Evolutionary conservation across 179 eudicot species (phyloP).

Genomic region (Silene coronaria): DNA sequence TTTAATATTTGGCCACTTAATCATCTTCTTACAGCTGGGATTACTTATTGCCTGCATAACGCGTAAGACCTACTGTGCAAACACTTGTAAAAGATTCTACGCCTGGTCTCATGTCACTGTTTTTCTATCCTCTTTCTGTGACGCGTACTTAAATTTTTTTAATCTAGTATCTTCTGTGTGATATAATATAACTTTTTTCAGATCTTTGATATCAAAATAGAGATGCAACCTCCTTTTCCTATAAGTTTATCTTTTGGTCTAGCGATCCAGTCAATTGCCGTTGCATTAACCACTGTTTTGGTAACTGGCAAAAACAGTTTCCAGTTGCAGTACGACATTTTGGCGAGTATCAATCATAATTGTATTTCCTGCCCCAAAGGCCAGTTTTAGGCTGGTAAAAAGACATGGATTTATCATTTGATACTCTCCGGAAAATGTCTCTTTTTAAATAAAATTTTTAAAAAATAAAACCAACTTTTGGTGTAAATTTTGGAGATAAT

Average conservation of each 20-base stretch:
- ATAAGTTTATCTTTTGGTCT: background rate
- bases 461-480: background rate
- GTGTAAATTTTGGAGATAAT: background rate
- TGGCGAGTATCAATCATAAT: background rate
- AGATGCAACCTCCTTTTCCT: background rate
- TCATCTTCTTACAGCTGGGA: conserved; percentile 5
- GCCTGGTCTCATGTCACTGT: no score
- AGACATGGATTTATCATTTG: background rate
- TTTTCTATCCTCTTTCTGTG: no score
- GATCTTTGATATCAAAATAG: no score
- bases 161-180: no score
- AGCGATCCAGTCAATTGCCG: no score
- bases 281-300: no score
- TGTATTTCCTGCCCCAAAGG: background rate
- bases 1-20: background rate
- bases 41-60: background rate
- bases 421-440: background rate
- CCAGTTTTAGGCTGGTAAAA: background rate
- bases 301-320: no score
- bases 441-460: background rate
- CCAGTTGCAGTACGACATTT: background rate
- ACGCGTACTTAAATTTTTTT: no score
- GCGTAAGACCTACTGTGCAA: background rate
- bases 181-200: no score
- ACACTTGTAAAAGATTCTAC: no score